Evolutionary conservation across 2,329 filamentous ascomycete species (phyloP).

Genomic region (Colletotrichum coccodes): DNA sequence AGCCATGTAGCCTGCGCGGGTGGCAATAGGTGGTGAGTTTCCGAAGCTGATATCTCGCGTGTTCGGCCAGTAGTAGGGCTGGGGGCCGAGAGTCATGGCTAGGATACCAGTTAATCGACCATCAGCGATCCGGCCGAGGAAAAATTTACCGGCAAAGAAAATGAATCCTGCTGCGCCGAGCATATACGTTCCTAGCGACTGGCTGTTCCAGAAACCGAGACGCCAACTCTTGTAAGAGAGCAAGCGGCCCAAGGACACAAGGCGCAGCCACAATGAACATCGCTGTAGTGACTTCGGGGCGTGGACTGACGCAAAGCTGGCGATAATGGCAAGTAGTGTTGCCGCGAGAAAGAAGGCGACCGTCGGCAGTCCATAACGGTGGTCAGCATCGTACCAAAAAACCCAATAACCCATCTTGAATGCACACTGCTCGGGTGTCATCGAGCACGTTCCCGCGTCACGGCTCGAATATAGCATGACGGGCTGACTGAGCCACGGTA

Average conservation of each 20-base stretch:
- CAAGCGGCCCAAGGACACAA: constrained; percentile 24
- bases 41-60: constrained; percentile 52
- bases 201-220: constrained; percentile 49
- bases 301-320: constrained; percentile 50
- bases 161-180: constrained; percentile 51
- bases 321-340: constrained; percentile 59
- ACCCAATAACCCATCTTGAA: constrained; percentile 58
- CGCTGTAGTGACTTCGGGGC: constrained; percentile 42
- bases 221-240: constrained; percentile 38
- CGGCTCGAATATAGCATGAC: constrained; percentile 51
- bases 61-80: constrained; percentile 67
- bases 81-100: constrained; percentile 56
- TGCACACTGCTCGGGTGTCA: constrained; percentile 55
- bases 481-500: constrained; percentile 51
- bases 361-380: constrained; percentile 61
- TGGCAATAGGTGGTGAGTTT: constrained; percentile 62
- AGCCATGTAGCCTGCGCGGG: constrained; percentile 62
- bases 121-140: too few relatives aligned
- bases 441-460: constrained; percentile 40
- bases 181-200: constrained; percentile 54
- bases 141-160: constrained; percentile 52
- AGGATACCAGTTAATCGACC: not conserved
- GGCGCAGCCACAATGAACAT: constrained; percentile 4
- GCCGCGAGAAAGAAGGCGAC: constrained; percentile 61
- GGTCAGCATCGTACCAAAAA: constrained; percentile 54